These are phyloP conservation scores for Drosera capensis DNA, from an alignment of 148 eudicot genomes.

Conservation along the genomic window DNA sequence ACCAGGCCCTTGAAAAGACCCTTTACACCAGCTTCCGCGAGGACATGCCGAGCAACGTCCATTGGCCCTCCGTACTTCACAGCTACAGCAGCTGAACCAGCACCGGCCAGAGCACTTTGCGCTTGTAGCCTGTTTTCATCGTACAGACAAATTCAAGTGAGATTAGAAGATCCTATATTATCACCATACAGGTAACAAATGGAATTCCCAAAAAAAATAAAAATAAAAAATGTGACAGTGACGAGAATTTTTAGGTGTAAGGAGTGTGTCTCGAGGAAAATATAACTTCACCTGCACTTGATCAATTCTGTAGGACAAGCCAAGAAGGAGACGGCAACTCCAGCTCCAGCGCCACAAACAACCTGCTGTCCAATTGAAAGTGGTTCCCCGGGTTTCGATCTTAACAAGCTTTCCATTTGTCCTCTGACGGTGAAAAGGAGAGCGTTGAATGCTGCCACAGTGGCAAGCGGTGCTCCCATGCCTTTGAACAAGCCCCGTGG, in stretches of 20 bases:
- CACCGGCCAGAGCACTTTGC: slow-evolving; percentile 61
- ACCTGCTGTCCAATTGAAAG: slow-evolving; percentile 73
- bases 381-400: slow-evolving; percentile 58
- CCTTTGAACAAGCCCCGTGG: slow-evolving; percentile 80
- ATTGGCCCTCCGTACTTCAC: slow-evolving; percentile 78
- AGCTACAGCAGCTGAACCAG: slow-evolving; percentile 30
- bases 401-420: slow-evolving; percentile 58
- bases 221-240: not conserved
- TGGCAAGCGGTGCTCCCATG: slow-evolving; percentile 99
- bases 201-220: too few relatives aligned
- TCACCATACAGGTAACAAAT: not conserved
- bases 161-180: not conserved
- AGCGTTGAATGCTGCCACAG: slow-evolving; percentile 89
- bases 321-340: slow-evolving; percentile 69
- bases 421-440: slow-evolving; percentile 79
- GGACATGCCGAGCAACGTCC: slow-evolving; percentile 68
- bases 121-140: slow-evolving; percentile 60
- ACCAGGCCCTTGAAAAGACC: slow-evolving; percentile 83
- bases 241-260: not conserved
- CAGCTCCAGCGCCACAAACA: slow-evolving; percentile 80
- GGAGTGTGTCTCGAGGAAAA: too few relatives aligned
- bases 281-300: slow-evolving; percentile 60
- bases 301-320: slow-evolving; percentile 92
- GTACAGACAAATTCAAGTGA: not conserved
- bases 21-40: slow-evolving; percentile 61